Base-by-base conservation (phyloP, 352 stramenopile species). In the Pythium brachiatum region DNA sequence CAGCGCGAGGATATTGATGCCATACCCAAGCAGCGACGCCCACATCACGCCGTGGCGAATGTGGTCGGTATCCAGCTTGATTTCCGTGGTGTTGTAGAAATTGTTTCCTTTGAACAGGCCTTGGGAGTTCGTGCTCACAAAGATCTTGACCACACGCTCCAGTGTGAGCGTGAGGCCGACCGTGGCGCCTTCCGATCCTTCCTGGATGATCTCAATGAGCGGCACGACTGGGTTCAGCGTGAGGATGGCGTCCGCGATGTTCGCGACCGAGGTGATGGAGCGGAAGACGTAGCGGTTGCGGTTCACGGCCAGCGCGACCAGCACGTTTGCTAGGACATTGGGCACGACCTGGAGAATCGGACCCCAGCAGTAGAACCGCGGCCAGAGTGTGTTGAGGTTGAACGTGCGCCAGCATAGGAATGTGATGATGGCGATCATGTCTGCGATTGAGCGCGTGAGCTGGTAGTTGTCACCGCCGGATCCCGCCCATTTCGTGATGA, bases 151-250 rank as follows among this genome's bases (percentile, higher is more conserved):
- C 25, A 76, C 71, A 25, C 73, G 73, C 53, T 88, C 73, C 44
- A 90, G 62, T 8, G 81, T 78, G 20, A 88, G 59, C n/a, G 67
- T 78, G 23, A 90, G 69, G 21, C 81, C 81, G 29, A 88, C 78
- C 3, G 83, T 74, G 2, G 78, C 75, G 16, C 78, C 81, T 47
- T 90, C 81, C 0, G 74, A 88, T 7, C 81, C 81, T 52, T 86
- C 76, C 57, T 90, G 74, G 25, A 83, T 74, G 54, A 90, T 88
- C 53, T 90, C 81, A 4, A 73, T 82, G 20, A 88, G 66, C 7
- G 81, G 78, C n/a, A 88, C 75, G 50, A 88, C 70, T 3, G 57
- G 69, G 55, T 79, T 80, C 7, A 90, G 47, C 26, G 73, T 56
- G 12, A 66, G 66, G 34, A 90, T 82, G n/a, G 74, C 81, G 43